phyloP scores from a whole-genome alignment of 2,329 filamentous ascomycete species.

The Bimuria novae-zelandiae region DNA sequence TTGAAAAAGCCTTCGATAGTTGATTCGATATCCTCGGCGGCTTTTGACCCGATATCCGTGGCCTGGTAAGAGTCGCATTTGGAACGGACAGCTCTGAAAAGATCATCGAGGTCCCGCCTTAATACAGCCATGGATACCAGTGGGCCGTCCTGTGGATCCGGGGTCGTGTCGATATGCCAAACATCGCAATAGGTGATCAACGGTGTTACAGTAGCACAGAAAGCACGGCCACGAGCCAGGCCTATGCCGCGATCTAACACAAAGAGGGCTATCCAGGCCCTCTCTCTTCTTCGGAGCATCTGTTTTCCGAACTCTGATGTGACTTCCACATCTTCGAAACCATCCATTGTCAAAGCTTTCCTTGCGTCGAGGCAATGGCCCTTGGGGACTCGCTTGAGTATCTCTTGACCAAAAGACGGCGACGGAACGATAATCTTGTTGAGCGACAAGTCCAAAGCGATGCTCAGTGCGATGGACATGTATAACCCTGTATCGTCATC shows the following conservation, averaged over 20 bases:
- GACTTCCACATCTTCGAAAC: slow-evolving; percentile 67
- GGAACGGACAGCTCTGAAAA: slow-evolving; percentile 62
- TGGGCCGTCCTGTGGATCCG: slow-evolving; percentile 71
- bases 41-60: slow-evolving; percentile 56
- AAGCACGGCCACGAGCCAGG: slow-evolving; percentile 69
- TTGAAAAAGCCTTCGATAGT: slow-evolving; percentile 70
- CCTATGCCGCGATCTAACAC: slow-evolving; percentile 76
- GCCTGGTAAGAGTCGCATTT: slow-evolving; percentile 64
- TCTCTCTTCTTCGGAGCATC: slow-evolving; percentile 67
- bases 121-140: slow-evolving; percentile 73
- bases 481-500: slow-evolving; percentile 76
- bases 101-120: slow-evolving; percentile 65
- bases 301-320: slow-evolving; percentile 64
- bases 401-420: slow-evolving; percentile 51
- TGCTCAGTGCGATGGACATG: slow-evolving; percentile 69
- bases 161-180: slow-evolving; percentile 68
- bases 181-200: slow-evolving; percentile 69
- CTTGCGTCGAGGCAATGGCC: slow-evolving; percentile 72
- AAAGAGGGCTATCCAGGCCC: slow-evolving; percentile 73
- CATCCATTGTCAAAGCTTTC: slow-evolving; percentile 69
- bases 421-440: slow-evolving; percentile 70
- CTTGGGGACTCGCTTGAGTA: slow-evolving; percentile 58
- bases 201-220: slow-evolving; percentile 69
- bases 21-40: slow-evolving; percentile 50
- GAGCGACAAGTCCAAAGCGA: slow-evolving; percentile 70